phyloP scores from a whole-genome alignment of 2,329 filamentous ascomycete species.

The Fusarium kyushuense region DNA sequence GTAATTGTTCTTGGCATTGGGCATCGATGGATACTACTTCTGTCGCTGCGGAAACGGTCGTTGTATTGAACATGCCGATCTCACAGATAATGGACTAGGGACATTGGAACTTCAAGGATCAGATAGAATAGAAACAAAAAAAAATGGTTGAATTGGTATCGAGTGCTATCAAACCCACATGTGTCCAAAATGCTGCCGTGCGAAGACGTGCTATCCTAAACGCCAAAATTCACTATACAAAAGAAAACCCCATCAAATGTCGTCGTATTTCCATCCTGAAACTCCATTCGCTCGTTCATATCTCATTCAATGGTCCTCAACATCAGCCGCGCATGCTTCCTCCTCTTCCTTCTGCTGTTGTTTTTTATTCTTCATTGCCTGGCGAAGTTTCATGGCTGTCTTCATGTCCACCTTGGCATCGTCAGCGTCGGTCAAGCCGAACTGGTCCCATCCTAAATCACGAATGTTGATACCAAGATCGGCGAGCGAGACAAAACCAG shows the following conservation, averaged over 20 bases:
- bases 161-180: not conserved
- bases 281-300: constrained; percentile 27
- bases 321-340: constrained; percentile 37
- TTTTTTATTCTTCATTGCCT: constrained; percentile 36
- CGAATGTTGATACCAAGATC: constrained; percentile 35
- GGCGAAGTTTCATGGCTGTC: constrained; percentile 40
- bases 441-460: constrained; percentile 34
- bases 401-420: constrained; percentile 43
- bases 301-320: constrained; percentile 38
- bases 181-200: constrained; percentile 6
- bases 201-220: not conserved
- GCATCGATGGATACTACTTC: not conserved
- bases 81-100: not conserved
- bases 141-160: constrained; percentile 2
- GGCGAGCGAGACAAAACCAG: constrained; percentile 33
- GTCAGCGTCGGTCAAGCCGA: constrained; percentile 42
- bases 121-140: not conserved
- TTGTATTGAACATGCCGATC: not conserved
- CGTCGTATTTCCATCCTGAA: not conserved
- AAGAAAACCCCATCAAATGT: constrained; percentile 22
- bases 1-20: not conserved
- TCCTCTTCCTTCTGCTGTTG: constrained; percentile 26
- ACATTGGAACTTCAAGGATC: not conserved
- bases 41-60: not conserved
- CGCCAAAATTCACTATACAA: constrained; percentile 26